Base-by-base conservation (phyloP, 208 protist genomes). In the Strigomonas culicis region DNA sequence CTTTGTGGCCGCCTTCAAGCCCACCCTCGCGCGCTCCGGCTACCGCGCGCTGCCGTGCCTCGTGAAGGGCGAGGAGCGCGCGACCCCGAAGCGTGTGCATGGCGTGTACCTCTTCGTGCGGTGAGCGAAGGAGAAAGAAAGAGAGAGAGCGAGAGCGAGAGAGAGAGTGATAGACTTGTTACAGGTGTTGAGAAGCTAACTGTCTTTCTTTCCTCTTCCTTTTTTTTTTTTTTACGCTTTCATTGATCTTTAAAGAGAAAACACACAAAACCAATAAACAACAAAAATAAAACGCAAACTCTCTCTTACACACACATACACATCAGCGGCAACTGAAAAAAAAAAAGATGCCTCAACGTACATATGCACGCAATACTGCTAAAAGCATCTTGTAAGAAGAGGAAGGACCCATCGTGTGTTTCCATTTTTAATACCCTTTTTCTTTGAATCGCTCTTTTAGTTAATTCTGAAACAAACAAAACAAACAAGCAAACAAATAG, bases 1-100 rank as follows among this genome's bases (percentile, higher is more conserved):
- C 27, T 94, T 88, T 63, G 77, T 74, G 34, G 58, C 89, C 7
- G 79, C 89, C 56, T 95, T 95, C 56, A 77, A 77, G 50, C 82
- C 82, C 17, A 49, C 61, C 0, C 72, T 90, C 32, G 68, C 86
- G 46, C 82, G 89, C 28, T 44, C 65, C 31, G 89, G 89, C 0
- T 95, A 90, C 56, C 80, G 89, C 6, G 89, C 84, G 13, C 53
- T 95, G 19, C 82, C 81, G 1, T 71, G 77, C 34, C 52, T 87
- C 47, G 77, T 74, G 36, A 70, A 59, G 21, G 74, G 70, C 11
- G 84, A 89, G 25, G 79, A 82, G 50, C 69, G 65, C 44, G 39
- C 63, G 2, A 32, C 67, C 49, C 75, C 72, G 50, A 66, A 73
- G 60, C 68, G 73, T 27, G 75, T 82, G 15, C 74, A 89, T 53